Evolutionary conservation across 345 rosid genomes (phyloP).

Genomic region (Arabis alpina): DNA sequence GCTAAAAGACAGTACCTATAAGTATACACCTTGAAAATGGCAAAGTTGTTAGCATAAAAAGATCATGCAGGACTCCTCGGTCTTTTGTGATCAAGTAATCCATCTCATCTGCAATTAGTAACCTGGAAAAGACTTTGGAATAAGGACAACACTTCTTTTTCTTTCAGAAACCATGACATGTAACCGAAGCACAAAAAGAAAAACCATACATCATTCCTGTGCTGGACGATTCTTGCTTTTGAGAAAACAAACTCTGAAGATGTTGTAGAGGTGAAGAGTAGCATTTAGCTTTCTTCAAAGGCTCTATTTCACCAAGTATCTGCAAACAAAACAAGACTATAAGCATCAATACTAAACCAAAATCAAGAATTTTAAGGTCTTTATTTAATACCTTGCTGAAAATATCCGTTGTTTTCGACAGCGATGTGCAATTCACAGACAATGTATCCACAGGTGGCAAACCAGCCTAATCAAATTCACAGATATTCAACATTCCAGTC

Average conservation of each 20-base stretch:
- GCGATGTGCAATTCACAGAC: slow-evolving; percentile 69
- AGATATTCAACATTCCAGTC: background rate
- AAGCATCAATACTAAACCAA: slow-evolving; percentile 1
- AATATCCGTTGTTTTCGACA: slow-evolving; percentile 64
- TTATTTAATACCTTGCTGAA: slow-evolving; percentile 65
- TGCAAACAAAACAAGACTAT: slow-evolving; percentile 40
- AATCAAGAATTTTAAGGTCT: background rate
- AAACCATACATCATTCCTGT: slow-evolving; percentile 68
- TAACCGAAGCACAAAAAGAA: background rate
- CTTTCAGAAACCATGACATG: background rate
- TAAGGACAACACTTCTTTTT: background rate
- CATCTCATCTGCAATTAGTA: slow-evolving; percentile 83
- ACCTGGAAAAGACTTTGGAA: slow-evolving; percentile 48
- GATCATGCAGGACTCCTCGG: slow-evolving; percentile 79
- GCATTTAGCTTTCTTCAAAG: slow-evolving; percentile 42
- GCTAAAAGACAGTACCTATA: slow-evolving; percentile 57
- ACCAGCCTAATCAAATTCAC: slow-evolving; percentile 48
- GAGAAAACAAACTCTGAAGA: slow-evolving; percentile 72
- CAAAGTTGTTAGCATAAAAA: slow-evolving; percentile 87
- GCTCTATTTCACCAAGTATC: slow-evolving; percentile 54
- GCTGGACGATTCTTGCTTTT: slow-evolving; percentile 47
- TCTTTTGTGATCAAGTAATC: slow-evolving; percentile 86
- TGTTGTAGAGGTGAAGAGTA: slow-evolving; percentile 56
- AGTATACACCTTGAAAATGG: slow-evolving; percentile 77
- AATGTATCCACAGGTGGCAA: slow-evolving; percentile 56